phyloP scores from a whole-genome alignment of 345 rosid species.

The Eucalyptus camaldulensis region DNA sequence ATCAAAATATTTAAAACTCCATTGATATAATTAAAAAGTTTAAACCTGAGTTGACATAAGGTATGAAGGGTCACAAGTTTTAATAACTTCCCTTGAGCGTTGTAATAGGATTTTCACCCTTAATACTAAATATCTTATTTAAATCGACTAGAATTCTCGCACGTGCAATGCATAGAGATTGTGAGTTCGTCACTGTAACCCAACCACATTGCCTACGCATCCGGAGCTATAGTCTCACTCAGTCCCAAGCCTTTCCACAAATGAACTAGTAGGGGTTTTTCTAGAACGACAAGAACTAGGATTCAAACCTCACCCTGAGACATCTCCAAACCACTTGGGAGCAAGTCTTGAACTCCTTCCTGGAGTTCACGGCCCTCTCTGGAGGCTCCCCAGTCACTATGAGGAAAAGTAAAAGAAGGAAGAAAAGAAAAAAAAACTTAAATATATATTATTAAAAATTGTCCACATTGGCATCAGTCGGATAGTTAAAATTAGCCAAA shows the following conservation, averaged over 20 bases:
- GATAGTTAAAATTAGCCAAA: rapidly evolving
- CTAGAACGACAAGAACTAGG: too few relatives aligned
- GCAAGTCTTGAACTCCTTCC: too few relatives aligned
- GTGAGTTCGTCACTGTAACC: too few relatives aligned
- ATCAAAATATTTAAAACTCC: rapidly evolving
- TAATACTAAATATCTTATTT: not conserved
- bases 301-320: rapidly evolving
- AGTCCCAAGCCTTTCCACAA: not conserved
- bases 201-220: too few relatives aligned
- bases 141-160: not conserved
- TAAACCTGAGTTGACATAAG: rapidly evolving
- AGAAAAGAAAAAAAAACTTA: too few relatives aligned
- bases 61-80: not conserved
- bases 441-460: too few relatives aligned
- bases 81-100: not conserved
- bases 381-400: rapidly evolving
- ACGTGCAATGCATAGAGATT: rapidly evolving
- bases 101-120: not conserved
- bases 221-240: not conserved
- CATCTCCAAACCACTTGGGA: too few relatives aligned
- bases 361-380: too few relatives aligned
- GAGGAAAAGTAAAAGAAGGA: too few relatives aligned
- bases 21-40: too few relatives aligned
- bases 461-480: rapidly evolving
- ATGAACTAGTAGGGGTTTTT: not conserved